Evolutionary conservation across 768 basidiomycete species (phyloP), one percentile per base, ranked within the genome.

Genomic region (Tricholoma furcatifolium): DNA sequence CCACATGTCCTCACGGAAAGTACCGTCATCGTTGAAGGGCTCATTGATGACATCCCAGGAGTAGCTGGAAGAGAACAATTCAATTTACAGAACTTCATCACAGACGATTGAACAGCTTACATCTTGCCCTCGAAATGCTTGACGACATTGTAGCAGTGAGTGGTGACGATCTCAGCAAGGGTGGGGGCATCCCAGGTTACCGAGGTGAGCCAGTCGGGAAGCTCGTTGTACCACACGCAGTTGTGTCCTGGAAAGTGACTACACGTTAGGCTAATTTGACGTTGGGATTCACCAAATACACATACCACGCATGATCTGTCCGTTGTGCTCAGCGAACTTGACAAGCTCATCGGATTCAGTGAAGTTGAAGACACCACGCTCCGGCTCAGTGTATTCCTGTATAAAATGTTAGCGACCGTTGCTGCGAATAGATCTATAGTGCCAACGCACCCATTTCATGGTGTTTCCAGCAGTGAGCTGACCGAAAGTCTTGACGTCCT

Each of bases 1-100:
- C 70, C 83, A 85, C 14, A 85, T 73, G 47, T 75, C 68, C 17
- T 67, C 50, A 39, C 82, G 76, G 66, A 70, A 81, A 8, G 79
- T 81, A 17, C 84, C 83, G 57, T 84, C 74, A 30, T 84, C 83
- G 57, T 83, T 80, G 69, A 84, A 81, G 9, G 79, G 74, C 63
- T 83, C 76, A 50, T 78, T 79, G 54, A 78, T 60, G 41, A 77
- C 76, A 57, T 77, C 75, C 74, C 70, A 74, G 32, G 64, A 56
- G 55, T 73, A 50, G 20, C 49, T 50, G 32, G 34, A 45, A 6
- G 27, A 21, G 17, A 32, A 23, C 17, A 41, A 15, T 41, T 2
- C 15, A 0, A 31, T 11, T 43, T 18, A 3, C 27, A 41, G 20
- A 23, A 3, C 35, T n/a, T n/a, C n/a, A 23, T 6, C 9, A 35